Conservation (phyloP, 768 basidiomycete species). For the Hypholoma sublateritium region DNA sequence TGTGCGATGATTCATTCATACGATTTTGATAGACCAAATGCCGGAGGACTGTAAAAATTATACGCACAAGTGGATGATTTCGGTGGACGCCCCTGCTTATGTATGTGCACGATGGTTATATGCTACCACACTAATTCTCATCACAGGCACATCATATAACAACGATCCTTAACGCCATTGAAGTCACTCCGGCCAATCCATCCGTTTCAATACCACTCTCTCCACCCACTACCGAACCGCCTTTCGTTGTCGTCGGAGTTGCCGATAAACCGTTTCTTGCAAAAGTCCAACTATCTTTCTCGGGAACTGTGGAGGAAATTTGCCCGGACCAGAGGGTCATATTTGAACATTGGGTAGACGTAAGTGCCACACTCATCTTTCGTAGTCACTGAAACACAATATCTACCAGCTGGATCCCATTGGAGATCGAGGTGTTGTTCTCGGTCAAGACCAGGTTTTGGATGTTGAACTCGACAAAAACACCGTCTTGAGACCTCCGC, state of each 20-base stretch:
- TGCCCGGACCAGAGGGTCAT: conserved; percentile 34
- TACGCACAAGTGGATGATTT: conserved; percentile 58
- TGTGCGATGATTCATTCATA: background rate
- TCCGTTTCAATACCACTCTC: conserved; percentile 13
- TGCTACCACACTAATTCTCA: background rate
- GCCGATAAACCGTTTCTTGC: conserved; percentile 45
- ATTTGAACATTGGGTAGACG: conserved; percentile 58
- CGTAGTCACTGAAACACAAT: background rate
- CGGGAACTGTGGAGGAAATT: conserved; percentile 21
- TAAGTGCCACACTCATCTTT: conserved; percentile 20
- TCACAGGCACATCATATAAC: conserved; percentile 43
- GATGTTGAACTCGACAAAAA: conserved; percentile 51
- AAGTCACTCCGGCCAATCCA: conserved; percentile 31
- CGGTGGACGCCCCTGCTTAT: conserved; percentile 52
- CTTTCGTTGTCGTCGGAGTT: conserved; percentile 45
- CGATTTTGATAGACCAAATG: conserved; percentile 27
- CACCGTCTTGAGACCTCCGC: conserved; percentile 38
- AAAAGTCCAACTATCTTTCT: conserved; percentile 45
- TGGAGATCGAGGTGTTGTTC: conserved; percentile 27
- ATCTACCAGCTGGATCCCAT: conserved; percentile 40
- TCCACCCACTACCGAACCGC: conserved; percentile 31
- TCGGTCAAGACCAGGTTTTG: conserved; percentile 52
- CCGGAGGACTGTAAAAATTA: conserved; percentile 21
- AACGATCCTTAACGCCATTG: conserved; percentile 38
- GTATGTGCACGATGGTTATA: conserved; percentile 21